Percentiles rank a stretch among this genome's conserved stretches.
Evolutionary conservation across 257 asterid species (phyloP).

Genomic region (Solanum chiquidenum): DNA sequence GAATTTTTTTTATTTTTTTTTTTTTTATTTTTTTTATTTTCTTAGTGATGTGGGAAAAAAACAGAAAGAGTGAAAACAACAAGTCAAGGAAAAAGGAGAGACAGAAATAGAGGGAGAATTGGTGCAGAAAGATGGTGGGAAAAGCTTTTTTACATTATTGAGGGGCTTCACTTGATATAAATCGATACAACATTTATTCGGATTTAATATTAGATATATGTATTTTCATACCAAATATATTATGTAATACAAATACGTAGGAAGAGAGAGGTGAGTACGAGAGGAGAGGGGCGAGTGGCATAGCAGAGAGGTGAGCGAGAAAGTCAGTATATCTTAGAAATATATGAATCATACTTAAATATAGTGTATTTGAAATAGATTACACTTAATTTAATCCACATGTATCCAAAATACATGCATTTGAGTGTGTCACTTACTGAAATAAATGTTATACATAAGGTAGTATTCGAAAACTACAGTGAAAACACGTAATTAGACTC

Average conservation of each 20-base stretch:
- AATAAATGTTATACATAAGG: background rate
- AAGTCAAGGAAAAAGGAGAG: conserved; percentile 29
- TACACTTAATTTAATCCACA: too few species aligned
- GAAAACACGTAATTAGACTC: background rate
- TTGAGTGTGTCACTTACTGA: too few species aligned
- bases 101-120: conserved; percentile 12
- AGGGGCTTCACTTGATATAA: background rate
- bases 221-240: too few species aligned
- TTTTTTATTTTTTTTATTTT: too few species aligned
- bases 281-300: background rate
- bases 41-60: background rate
- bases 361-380: too few species aligned
- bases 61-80: conserved; percentile 49
- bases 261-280: background rate
- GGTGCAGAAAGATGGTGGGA: background rate
- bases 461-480: too few species aligned
- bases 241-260: too few species aligned
- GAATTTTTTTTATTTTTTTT: background rate
- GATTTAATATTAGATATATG: too few species aligned
- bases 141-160: background rate
- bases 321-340: background rate
- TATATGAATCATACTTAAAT: background rate
- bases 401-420: background rate
- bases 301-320: background rate
- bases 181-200: too few species aligned